Conservation (phyloP, 306 rosid genomes). For the Abrus precatorius region DNA sequence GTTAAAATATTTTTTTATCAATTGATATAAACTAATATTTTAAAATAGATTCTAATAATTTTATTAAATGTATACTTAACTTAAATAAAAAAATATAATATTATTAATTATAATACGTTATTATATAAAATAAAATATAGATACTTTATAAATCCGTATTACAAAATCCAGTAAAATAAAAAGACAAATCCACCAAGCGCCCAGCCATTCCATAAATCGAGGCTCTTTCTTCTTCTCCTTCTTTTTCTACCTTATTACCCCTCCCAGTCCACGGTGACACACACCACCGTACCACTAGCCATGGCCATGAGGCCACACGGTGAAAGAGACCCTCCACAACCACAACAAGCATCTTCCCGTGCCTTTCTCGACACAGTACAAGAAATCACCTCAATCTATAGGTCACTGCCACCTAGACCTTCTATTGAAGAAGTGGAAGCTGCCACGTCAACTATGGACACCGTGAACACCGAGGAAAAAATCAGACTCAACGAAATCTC, state of each 20-base stretch:
- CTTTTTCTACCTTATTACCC: neutral
- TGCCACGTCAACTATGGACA: constrained; percentile 65
- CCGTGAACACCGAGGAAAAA: constrained; percentile 71
- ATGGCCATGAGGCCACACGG: constrained; percentile 56
- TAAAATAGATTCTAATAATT: too few species aligned
- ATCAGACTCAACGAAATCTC: constrained; percentile 70
- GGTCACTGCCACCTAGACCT: constrained; percentile 88
- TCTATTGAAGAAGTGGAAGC: constrained; percentile 85
- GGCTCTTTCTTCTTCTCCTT: neutral
- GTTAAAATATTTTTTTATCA: too few species aligned
- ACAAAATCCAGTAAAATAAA: neutral
- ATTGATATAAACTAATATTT: too few species aligned
- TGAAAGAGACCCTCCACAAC: constrained; percentile 54
- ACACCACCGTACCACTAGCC: constrained; percentile 39
- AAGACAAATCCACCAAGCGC: constrained; percentile 4
- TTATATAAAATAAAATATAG: too few species aligned
- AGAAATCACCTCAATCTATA: constrained; percentile 68
- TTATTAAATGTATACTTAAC: too few species aligned
- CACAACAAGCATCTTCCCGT: constrained; percentile 42
- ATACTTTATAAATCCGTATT: too few species aligned
- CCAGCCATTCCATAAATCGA: neutral
- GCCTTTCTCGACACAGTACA: constrained; percentile 59
- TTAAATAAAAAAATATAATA: too few species aligned
- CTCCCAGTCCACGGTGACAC: too few species aligned
- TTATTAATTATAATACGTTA: too few species aligned